A percentile compares a stretch with the other conserved stretches of the same genome.
Conservation (phyloP, 2,329 filamentous ascomycete genomes). For the Grosmannia huntii region DNA sequence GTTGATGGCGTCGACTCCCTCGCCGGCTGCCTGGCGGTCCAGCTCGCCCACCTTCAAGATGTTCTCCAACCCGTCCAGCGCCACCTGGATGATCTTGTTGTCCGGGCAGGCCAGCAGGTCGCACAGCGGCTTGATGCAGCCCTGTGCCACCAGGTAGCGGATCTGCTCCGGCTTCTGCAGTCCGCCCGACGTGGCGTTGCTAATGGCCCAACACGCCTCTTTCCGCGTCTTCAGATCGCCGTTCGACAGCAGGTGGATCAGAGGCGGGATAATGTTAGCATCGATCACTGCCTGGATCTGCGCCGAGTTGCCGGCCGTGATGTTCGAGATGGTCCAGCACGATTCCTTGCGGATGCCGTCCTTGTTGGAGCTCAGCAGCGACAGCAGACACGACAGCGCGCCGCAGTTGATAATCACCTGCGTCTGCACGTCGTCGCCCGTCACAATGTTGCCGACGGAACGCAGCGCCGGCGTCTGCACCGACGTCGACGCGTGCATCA, state of each 20-base stretch:
- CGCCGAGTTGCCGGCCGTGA: conserved; percentile 93
- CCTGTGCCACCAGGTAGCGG: conserved; percentile 81
- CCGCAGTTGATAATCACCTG: conserved; percentile 99
- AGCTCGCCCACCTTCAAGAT: conserved; percentile 98
- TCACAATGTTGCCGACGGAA: conserved; percentile 97
- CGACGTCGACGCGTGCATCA: conserved; percentile 96
- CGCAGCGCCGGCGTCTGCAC: conserved; percentile 95
- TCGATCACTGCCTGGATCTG: conserved; percentile 97
- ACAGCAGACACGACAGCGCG: conserved; percentile 80
- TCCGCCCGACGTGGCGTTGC: conserved; percentile 92
- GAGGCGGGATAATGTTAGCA: conserved; percentile 87
- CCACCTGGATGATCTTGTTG: conserved; percentile 99
- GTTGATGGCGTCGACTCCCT: conserved; percentile 72
- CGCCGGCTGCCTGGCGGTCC: conserved; percentile 81
- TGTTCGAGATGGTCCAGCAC: conserved; percentile 99
- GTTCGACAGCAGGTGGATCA: conserved; percentile 92
- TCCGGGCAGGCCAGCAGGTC: conserved; percentile 92
- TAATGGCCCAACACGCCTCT: conserved; percentile 99
- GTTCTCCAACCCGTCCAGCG: conserved; percentile 94
- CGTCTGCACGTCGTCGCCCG: conserved; percentile 95
- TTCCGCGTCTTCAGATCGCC: conserved; percentile 98
- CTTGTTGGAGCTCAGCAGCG: conserved; percentile 90
- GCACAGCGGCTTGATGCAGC: conserved; percentile 94
- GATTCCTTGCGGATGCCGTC: conserved; percentile 98
- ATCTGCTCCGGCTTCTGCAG: conserved; percentile 99